phyloP scores from a whole-genome alignment of 805 yeast species.

The Starmerella scarabaei region DNA sequence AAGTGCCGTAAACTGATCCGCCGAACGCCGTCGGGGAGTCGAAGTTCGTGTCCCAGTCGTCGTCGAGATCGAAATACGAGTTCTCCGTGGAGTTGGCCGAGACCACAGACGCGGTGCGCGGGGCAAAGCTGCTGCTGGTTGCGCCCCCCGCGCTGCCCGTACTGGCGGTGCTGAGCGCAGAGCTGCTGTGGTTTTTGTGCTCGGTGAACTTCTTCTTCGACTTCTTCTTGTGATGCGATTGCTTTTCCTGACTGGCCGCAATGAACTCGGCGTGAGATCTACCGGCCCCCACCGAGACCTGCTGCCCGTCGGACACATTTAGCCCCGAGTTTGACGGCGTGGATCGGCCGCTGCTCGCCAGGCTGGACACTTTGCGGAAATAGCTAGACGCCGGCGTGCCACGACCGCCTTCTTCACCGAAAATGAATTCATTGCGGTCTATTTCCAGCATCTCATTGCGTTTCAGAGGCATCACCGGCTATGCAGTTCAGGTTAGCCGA shows the following conservation, averaged over 20 bases:
- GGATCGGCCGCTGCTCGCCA: conserved; percentile 14
- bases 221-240: conserved; percentile 5
- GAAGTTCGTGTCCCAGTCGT: conserved; percentile 83
- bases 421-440: conserved; percentile 40
- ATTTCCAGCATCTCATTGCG: conserved; percentile 21
- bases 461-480: conserved; percentile 6
- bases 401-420: conserved; percentile 56
- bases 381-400: conserved; percentile 47
- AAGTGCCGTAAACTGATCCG: no score
- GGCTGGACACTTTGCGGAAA: conserved; percentile 29
- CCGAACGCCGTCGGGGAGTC: conserved; percentile 25
- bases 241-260: conserved; percentile 3
- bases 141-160: not conserved
- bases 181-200: not conserved
- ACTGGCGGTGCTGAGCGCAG: not conserved
- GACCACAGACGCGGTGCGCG: not conserved
- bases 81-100: conserved; percentile 8
- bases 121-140: not conserved
- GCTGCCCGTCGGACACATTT: conserved; percentile 24
- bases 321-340: conserved; percentile 8
- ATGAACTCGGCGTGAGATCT: conserved; percentile 39
- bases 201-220: conserved; percentile 5
- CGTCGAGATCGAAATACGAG: conserved; percentile 61
- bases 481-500: not conserved
- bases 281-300: conserved; percentile 39